Evolutionary conservation across 495 filamentous ascomycete species (phyloP).

Genomic region (Astrocystis sublimbata): DNA sequence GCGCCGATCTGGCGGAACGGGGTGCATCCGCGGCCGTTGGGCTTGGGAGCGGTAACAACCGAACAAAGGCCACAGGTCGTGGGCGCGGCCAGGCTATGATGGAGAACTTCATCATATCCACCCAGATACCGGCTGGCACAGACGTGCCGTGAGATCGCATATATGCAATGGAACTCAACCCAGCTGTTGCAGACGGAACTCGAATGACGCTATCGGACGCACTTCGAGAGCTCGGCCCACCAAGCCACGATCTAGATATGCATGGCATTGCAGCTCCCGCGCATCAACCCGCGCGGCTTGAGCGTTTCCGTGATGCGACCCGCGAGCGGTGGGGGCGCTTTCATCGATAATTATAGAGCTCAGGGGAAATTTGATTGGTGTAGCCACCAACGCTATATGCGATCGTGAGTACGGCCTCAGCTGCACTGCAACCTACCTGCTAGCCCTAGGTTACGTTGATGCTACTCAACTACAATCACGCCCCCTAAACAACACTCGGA

Average conservation of each 20-base stretch:
- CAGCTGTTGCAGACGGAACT: slow-evolving; percentile 9
- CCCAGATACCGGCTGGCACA: slow-evolving; percentile 56
- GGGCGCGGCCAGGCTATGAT: slow-evolving; percentile 72
- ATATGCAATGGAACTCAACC: slow-evolving; percentile 2
- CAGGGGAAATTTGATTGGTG: slow-evolving; percentile 3
- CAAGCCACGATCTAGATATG: slow-evolving; percentile 6
- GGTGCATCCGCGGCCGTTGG: slow-evolving; percentile 24
- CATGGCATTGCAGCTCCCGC: background rate
- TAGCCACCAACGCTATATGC: background rate
- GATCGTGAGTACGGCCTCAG: background rate
- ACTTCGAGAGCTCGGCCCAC: background rate
- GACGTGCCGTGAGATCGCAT: slow-evolving; percentile 27
- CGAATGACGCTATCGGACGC: background rate
- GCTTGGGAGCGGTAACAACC: slow-evolving; percentile 28
- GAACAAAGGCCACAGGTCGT: slow-evolving; percentile 33
- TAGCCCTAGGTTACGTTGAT: slow-evolving; percentile 7
- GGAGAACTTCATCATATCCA: slow-evolving; percentile 88
- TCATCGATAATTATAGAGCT: slow-evolving; percentile 17
- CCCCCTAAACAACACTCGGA: background rate
- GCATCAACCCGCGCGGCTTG: slow-evolving; percentile 16
- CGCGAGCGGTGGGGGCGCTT: slow-evolving; percentile 19
- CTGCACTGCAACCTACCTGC: slow-evolving; percentile 12
- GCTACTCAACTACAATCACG: slow-evolving; percentile 7
- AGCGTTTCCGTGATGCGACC: slow-evolving; percentile 1
- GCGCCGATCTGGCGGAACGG: slow-evolving; percentile 29